These are phyloP conservation scores for Candida sp. DNA, from an alignment of 1,139 yeast genomes.

Conservation along the genomic window DNA sequence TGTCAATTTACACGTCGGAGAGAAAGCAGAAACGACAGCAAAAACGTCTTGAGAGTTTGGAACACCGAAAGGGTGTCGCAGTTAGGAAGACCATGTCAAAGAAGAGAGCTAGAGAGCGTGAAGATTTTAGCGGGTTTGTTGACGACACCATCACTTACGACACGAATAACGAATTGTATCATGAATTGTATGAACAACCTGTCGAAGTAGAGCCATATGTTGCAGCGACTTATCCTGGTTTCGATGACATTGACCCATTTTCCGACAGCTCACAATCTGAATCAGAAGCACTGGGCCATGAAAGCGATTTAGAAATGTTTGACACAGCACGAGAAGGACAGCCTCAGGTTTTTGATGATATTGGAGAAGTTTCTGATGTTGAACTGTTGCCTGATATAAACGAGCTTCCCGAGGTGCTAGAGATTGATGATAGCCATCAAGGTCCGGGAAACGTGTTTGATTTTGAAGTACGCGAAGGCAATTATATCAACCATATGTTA, in stretches of 20 bases:
- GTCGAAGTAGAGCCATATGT: background rate
- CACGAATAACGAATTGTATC: slow-evolving; percentile 12
- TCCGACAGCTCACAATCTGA: slow-evolving; percentile 7
- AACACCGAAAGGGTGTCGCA: slow-evolving; percentile 42
- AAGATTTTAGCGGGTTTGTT: slow-evolving; percentile 12
- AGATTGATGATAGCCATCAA: background rate
- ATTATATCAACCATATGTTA: slow-evolving; percentile 10
- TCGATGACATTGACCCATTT: background rate
- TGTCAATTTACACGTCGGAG: slow-evolving; percentile 27
- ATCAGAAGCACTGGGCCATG: slow-evolving; percentile 1
- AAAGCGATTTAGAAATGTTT: slow-evolving; percentile 9
- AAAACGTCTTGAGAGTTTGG: slow-evolving; percentile 9
- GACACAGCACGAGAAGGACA: background rate
- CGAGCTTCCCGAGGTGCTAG: background rate
- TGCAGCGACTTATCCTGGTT: background rate
- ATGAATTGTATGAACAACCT: slow-evolving; percentile 10
- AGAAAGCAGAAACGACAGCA: slow-evolving; percentile 2
- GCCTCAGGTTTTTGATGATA: too few relatives aligned
- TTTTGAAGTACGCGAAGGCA: slow-evolving; percentile 12
- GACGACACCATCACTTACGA: slow-evolving; percentile 15
- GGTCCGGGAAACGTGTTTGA: slow-evolving; percentile 1
- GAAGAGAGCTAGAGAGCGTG: background rate
- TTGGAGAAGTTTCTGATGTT: background rate
- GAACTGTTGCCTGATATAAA: background rate
- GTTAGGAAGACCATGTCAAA: slow-evolving; percentile 22